Conservation (phyloP, 768 basidiomycete genomes). For the Antrodiella citrinella region DNA sequence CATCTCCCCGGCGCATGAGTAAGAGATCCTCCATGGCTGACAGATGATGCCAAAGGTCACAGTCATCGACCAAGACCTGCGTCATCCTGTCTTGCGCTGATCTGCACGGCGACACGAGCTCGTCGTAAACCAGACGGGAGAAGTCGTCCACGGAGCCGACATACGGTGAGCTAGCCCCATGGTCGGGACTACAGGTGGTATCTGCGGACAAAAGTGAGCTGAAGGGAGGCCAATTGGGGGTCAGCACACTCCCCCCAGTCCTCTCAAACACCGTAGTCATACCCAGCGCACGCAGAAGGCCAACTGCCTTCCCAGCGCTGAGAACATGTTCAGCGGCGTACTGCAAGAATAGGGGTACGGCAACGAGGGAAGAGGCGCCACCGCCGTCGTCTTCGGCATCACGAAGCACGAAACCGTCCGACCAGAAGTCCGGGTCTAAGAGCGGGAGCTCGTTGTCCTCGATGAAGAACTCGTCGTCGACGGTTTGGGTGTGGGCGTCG, state of each 20-base stretch:
- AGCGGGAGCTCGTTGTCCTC: constrained; percentile 51
- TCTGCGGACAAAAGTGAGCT: not conserved
- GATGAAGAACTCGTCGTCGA: constrained; percentile 78
- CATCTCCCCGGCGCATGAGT: constrained; percentile 73
- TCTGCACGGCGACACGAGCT: constrained; percentile 48
- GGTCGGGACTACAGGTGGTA: not conserved
- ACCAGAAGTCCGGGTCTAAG: constrained; percentile 73
- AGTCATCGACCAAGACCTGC: constrained; percentile 57
- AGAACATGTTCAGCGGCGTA: constrained; percentile 53
- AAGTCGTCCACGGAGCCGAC: constrained; percentile 56
- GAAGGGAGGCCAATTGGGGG: not conserved
- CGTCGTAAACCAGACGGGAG: constrained; percentile 55
- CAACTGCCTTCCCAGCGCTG: constrained; percentile 68
- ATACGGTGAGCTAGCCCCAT: constrained; percentile 21
- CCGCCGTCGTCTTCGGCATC: constrained; percentile 26
- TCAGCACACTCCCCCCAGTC: constrained; percentile 7
- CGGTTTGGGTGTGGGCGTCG: constrained; percentile 2
- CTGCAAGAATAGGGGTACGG: constrained; percentile 50
- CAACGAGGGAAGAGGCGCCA: constrained; percentile 12
- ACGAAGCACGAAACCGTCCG: constrained; percentile 57
- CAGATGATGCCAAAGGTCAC: constrained; percentile 56
- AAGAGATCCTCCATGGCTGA: constrained; percentile 58
- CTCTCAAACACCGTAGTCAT: constrained; percentile 11
- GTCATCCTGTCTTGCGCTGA: constrained; percentile 44
- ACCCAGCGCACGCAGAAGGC: constrained; percentile 58